Percentiles rank a stretch among this genome's conserved stretches.
Evolutionary conservation across 176 grass and related monocot genomes (phyloP).

Genomic region (Musa acuminata): DNA sequence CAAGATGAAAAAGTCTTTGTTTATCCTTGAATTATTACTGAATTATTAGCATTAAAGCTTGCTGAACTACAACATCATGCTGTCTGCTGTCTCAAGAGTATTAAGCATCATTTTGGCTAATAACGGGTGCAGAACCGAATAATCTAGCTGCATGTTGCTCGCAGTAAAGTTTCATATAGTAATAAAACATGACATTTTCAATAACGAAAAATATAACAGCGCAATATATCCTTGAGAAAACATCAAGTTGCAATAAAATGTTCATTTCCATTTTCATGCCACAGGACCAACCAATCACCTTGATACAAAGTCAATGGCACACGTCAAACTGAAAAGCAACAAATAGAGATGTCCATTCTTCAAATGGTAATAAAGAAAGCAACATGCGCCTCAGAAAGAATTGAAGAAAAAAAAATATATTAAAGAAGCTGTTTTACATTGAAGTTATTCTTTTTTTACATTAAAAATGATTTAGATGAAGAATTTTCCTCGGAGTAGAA

Average conservation of each 20-base stretch:
- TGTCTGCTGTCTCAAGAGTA: constrained; percentile 26
- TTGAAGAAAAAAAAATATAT: too few species aligned
- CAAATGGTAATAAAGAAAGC: background rate
- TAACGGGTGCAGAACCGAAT: constrained; percentile 23
- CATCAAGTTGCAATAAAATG: background rate
- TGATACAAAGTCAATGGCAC: too few species aligned
- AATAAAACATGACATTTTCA: background rate
- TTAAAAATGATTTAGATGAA: too few species aligned
- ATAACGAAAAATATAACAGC: background rate
- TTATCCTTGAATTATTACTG: too few species aligned
- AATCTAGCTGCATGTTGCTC: constrained; percentile 14
- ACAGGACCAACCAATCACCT: too few species aligned
- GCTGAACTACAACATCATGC: constrained; percentile 23
- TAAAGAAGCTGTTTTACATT: too few species aligned
- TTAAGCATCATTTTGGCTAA: constrained; percentile 21
- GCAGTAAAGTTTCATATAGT: background rate
- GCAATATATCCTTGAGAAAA: background rate
- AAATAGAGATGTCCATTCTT: too few species aligned
- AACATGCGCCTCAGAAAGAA: background rate
- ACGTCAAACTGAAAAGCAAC: too few species aligned
- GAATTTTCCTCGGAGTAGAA: too few species aligned
- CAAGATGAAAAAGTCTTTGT: constrained; percentile 14
- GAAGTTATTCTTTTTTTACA: too few species aligned
- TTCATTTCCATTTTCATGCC: background rate
- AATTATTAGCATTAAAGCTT: too few species aligned